Evolutionary conservation across 768 basidiomycete species (phyloP).

Genomic region (Kwoniella bestiolae): DNA sequence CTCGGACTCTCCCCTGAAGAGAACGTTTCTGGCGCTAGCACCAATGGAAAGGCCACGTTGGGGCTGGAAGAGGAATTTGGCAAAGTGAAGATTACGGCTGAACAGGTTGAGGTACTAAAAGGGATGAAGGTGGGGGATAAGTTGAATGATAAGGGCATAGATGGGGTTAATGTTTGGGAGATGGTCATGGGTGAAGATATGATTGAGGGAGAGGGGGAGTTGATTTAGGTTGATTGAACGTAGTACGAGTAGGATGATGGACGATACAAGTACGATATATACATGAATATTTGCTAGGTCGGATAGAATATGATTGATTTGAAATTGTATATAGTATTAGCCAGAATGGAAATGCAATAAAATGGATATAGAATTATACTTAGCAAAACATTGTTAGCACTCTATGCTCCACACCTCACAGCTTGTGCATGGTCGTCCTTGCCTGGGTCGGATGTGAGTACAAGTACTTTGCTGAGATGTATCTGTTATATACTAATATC

Average conservation of each 20-base stretch:
- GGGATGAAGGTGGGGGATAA: slow-evolving; percentile 36
- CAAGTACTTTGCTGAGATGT: no score
- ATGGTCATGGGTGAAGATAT: slow-evolving; percentile 56
- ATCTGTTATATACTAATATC: no score
- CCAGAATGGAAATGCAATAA: neutral
- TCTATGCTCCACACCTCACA: no score
- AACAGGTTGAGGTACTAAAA: slow-evolving; percentile 33
- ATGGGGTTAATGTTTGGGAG: slow-evolving; percentile 50
- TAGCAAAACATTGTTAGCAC: no score
- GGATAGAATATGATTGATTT: neutral
- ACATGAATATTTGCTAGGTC: neutral
- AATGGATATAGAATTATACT: no score
- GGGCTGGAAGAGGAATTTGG: neutral
- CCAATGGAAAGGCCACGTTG: neutral
- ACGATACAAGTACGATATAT: neutral
- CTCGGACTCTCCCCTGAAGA: slow-evolving; percentile 23
- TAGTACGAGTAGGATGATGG: neutral
- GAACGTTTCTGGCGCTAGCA: neutral
- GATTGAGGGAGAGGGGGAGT: slow-evolving; percentile 46
- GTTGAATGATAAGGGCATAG: slow-evolving; percentile 24
- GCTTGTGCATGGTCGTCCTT: no score
- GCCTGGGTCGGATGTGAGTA: no score
- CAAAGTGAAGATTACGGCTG: slow-evolving; percentile 3
- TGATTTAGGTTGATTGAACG: slow-evolving; percentile 28
- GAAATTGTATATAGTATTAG: neutral